These are phyloP conservation scores for Hypsizygus marmoreus DNA, from an alignment of 768 basidiomycete species.

Conservation along the genomic window DNA sequence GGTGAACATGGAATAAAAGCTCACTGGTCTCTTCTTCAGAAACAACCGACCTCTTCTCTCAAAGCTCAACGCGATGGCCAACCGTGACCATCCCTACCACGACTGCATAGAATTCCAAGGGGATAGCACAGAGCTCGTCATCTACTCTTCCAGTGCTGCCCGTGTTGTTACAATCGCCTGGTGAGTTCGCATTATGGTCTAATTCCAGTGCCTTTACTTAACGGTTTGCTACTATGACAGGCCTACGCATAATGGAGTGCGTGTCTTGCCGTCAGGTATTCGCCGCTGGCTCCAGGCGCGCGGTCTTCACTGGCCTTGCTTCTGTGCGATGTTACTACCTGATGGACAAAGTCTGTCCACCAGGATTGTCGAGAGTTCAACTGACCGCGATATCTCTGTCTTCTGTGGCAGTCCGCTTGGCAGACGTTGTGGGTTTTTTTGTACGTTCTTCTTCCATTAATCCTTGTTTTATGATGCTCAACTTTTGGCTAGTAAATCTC, in stretches of 20 bases:
- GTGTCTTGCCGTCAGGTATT: neutral
- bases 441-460: too few species aligned
- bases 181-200: neutral
- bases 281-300: neutral
- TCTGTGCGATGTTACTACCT: neutral
- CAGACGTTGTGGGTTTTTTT: too few species aligned
- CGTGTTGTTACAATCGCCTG: neutral
- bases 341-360: neutral
- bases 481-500: too few species aligned
- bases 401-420: too few species aligned
- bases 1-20: too few species aligned
- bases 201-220: neutral
- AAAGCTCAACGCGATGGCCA: too few species aligned
- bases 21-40: too few species aligned
- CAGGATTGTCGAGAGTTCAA: neutral
- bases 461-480: too few species aligned
- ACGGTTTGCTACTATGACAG: neutral
- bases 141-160: neutral
- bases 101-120: neutral
- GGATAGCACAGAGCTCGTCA: neutral
- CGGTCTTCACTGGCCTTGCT: slow-evolving; percentile 3
- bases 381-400: too few species aligned
- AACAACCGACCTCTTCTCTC: too few species aligned
- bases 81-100: too few species aligned
- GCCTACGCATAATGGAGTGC: neutral